These are phyloP conservation scores for Chrysochromulina parva DNA, from an alignment of 78 protist species.

Conservation along the genomic window DNA sequence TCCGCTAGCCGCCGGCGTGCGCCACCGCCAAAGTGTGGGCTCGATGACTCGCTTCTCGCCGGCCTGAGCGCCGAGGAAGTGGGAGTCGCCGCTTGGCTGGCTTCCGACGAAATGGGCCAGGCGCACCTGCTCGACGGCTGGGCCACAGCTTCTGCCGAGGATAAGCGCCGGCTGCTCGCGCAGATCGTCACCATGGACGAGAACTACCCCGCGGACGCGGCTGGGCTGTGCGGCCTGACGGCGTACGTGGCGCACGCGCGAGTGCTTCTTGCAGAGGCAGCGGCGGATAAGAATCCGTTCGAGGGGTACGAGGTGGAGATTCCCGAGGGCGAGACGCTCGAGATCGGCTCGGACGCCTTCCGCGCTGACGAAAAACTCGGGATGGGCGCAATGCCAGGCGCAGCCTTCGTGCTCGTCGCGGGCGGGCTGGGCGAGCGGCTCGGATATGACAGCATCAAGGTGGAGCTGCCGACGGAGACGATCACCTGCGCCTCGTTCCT, in stretches of 20 bases:
- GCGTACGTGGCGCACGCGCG: slow-evolving; percentile 43
- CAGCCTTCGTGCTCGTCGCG: slow-evolving; percentile 56
- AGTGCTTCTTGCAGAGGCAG: slow-evolving; percentile 22
- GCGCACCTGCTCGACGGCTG: slow-evolving; percentile 33
- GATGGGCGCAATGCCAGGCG: not conserved
- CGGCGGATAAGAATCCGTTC: slow-evolving; percentile 32
- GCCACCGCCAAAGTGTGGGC: no score
- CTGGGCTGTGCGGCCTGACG: slow-evolving; percentile 36
- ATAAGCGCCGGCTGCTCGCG: not conserved
- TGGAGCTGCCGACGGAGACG: slow-evolving; percentile 51
- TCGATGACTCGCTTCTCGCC: no score
- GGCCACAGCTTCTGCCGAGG: not conserved
- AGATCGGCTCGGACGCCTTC: slow-evolving; percentile 1
- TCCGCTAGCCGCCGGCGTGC: no score
- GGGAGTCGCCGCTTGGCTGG: not conserved
- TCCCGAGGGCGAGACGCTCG: slow-evolving; percentile 1
- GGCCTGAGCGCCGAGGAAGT: not conserved
- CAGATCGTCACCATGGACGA: slow-evolving; percentile 27
- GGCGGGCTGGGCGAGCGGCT: slow-evolving; percentile 68
- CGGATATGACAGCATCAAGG: slow-evolving; percentile 64
- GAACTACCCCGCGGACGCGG: slow-evolving; percentile 28
- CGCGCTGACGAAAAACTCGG: slow-evolving; percentile 20
- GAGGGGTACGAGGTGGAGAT: not conserved
- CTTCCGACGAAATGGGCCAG: not conserved
- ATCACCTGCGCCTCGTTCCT: slow-evolving; percentile 37